Base-by-base conservation (phyloP, 192 early-diverging fungal species). In the Coemansia sp. region DNA sequence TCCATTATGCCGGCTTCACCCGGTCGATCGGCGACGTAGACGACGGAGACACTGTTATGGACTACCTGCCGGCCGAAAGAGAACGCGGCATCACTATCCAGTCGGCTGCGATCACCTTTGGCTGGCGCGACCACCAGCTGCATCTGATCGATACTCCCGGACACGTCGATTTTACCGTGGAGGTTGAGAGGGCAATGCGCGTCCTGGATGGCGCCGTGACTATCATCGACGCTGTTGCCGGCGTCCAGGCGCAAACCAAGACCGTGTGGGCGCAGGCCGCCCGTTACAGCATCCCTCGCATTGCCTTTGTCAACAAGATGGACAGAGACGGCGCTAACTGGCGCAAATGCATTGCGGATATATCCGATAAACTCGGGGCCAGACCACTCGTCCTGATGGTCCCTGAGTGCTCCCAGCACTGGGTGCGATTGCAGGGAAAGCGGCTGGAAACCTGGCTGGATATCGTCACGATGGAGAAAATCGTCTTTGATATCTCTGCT, bases 161-260 rank as follows among this genome's bases (percentile, higher is more conserved):
- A 0, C 96, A 97, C 47, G 91, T 93, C 0, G 94, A 98, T 76
- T 98, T 98, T 56, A 97, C 93, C 0, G 90, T 98, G 35, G 96
- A 98, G 65, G 96, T 98, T 1, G 94, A 97, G 66, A 83, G 96
- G 0, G 85, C 89, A 7, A 82, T 98, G 27, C 85, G 93, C 1
- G 91, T 98, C 1, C 84, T 98, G n/a, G 96, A 98, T 60, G 94
- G 94, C 24, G 93, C 93, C 0, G 91, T 98, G 18, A 86, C 88
- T 3, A 89, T 98, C 20, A 54, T 98, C n/a, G 93, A 98, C 78
- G 94, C 87, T 0, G 96, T 98, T 6, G 88, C 93, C 0, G 96
- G 96, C 4, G 96, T 98, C 6, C 93, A 98, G 66, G 96, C 96
- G 7, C 96, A 98, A 72, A 98, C 96, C n/a, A 89, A 91, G 67